A percentile compares a stretch with the other conserved stretches of the same genome.
Conservation (phyloP, 2,329 filamentous ascomycete genomes). For the Colletotrichum lupini region DNA sequence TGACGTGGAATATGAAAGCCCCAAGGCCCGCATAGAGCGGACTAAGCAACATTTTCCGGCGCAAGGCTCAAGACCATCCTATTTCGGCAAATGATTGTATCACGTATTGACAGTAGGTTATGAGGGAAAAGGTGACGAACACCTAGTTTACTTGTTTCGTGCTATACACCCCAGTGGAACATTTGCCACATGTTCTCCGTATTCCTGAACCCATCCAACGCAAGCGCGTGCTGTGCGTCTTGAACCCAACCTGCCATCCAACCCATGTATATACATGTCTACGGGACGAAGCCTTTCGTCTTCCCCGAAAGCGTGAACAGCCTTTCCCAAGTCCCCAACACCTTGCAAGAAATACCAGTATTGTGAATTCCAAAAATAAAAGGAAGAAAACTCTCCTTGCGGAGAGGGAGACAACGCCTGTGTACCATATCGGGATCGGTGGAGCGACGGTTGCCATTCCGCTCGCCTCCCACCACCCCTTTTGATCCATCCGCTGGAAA, state of each 20-base stretch:
- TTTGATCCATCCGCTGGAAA: constrained; percentile 5
- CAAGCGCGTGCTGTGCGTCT: not conserved
- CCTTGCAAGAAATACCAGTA: constrained; percentile 7
- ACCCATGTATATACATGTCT: constrained; percentile 26
- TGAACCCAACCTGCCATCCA: not conserved
- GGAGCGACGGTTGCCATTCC: constrained; percentile 9
- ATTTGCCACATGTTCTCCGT: not conserved
- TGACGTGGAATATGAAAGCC: no score
- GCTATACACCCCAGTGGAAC: not conserved
- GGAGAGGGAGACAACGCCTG: constrained; percentile 22
- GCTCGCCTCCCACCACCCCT: constrained; percentile 1
- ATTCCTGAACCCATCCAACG: not conserved
- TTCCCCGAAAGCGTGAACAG: not conserved
- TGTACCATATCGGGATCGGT: constrained; percentile 8
- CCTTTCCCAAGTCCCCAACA: constrained; percentile 26
- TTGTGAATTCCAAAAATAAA: not conserved
- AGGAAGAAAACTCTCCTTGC: constrained; percentile 19
- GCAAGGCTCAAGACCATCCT: no score
- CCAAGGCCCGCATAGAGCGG: no score
- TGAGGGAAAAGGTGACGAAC: not conserved
- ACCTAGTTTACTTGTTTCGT: not conserved
- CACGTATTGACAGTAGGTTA: no score
- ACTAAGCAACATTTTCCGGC: no score
- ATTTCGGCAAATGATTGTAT: no score
- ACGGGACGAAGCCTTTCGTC: constrained; percentile 9